A percentile compares a stretch with the other conserved stretches of the same genome.
These are phyloP conservation scores for Leucoagaricus sp. DNA, from an alignment of 1,284 basidiomycete species.

Conservation along the genomic window DNA sequence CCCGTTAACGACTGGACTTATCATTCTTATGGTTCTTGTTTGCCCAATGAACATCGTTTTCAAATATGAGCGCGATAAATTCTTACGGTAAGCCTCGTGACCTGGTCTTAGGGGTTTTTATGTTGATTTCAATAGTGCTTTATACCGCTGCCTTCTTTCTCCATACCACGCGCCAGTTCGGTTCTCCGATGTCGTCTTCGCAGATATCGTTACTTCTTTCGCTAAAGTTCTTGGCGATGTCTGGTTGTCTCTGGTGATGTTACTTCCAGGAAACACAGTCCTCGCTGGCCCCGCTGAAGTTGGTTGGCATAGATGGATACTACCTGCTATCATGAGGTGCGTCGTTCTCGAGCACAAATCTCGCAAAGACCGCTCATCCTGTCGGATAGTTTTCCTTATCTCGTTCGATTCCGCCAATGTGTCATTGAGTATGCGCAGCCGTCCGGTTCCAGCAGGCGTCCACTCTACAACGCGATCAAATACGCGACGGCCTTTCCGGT, in stretches of 20 bases:
- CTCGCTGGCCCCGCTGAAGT: conserved; percentile 61
- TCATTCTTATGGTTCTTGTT: conserved; percentile 56
- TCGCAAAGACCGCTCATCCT: conserved; percentile 13
- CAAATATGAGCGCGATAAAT: conserved; percentile 71
- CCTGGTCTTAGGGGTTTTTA: conserved; percentile 12
- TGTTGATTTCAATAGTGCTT: conserved; percentile 43
- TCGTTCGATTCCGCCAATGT: conserved; percentile 93
- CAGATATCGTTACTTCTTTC: conserved; percentile 95
- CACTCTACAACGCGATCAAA: conserved; percentile 94
- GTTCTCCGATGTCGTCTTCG: conserved; percentile 93
- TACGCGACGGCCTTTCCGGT: conserved; percentile 98
- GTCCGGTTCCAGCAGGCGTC: conserved; percentile 64
- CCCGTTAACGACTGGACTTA: conserved; percentile 68
- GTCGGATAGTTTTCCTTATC: conserved; percentile 77
- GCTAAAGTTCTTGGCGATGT: conserved; percentile 96
- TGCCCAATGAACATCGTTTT: conserved; percentile 69
- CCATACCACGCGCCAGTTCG: conserved; percentile 63
- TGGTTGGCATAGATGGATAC: conserved; percentile 70
- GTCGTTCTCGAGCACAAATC: conserved; percentile 20
- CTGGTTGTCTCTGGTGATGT: conserved; percentile 85
- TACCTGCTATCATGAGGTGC: conserved; percentile 87
- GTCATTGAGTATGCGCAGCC: conserved; percentile 81
- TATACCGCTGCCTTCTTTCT: conserved; percentile 76
- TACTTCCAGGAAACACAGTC: conserved; percentile 76
- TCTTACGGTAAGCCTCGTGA: conserved; percentile 63